Base-by-base conservation (phyloP, 345 rosid species). In the Salix dunnii region DNA sequence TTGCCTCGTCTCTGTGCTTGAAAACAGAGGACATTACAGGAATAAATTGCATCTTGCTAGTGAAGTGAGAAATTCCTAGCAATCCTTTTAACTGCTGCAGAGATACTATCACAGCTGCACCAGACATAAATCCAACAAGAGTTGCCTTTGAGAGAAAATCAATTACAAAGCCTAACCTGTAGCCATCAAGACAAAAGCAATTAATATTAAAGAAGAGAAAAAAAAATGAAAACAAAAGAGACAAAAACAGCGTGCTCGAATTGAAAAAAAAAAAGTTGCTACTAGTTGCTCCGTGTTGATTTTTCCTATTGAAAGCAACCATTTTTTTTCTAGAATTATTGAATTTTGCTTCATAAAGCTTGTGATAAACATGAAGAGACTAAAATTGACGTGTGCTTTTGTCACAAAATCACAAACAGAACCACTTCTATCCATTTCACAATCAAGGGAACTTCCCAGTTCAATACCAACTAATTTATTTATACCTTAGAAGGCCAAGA, bases 91-190 rank as follows among this genome's bases (percentile, higher is more conserved):
- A 89, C 78, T 96, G 99, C 58, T 96, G 99, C 72, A 96, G 85
- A 18, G 97, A 90, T 25, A 96, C 99, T 67, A 96, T 94, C 53
- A 96, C 81, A 31, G 99, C 99, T 46, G 98, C 99, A 42, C 98
- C 99, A 53, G 98, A 98, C 91, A 91, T 96, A 87, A 96, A 96
- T 71, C 99, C 99, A 40, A 91, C 76, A 68, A 96, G 88, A 16
- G 97, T 96, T 53, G 99, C 98, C 92, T 90, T 94, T 38, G 99
- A 96, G 30, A 96, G 90, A 78, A 96, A 96, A 85, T 96, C 99
- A 53, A 96, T 96, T 67, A 94, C 67, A 81, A 96, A 96, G 7
- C 99, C 99, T 68, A 96, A 85, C 90, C 99, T 94, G 93, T 30
- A 76, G 85, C 40, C 61, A 73, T 61, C 12, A n/a, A 65, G 75